Percentiles rank a stretch among this genome's conserved stretches.
These are phyloP conservation scores for Penicillium expansum DNA, from an alignment of 2,329 filamentous ascomycete species.

Conservation along the genomic window DNA sequence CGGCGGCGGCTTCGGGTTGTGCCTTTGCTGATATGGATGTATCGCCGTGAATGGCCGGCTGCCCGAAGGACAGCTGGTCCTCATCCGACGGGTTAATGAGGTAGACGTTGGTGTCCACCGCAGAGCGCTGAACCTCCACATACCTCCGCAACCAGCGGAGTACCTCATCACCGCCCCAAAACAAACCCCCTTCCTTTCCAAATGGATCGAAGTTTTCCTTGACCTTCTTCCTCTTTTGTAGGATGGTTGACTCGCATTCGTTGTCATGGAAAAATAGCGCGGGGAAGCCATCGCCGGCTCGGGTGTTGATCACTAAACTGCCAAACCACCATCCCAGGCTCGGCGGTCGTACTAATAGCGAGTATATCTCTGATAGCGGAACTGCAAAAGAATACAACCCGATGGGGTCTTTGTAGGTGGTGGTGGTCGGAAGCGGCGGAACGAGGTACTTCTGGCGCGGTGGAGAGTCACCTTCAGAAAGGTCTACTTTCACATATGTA, in stretches of 20 bases:
- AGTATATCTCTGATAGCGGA: conserved; percentile 86
- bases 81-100: conserved; percentile 82
- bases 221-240: conserved; percentile 84
- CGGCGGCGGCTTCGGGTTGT: conserved; percentile 38
- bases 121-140: conserved; percentile 76
- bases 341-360: conserved; percentile 82
- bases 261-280: conserved; percentile 97
- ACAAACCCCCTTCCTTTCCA: conserved; percentile 73
- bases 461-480: conserved; percentile 74
- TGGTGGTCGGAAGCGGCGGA: conserved; percentile 82
- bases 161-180: conserved; percentile 97
- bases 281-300: conserved; percentile 87
- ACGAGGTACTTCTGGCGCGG: conserved; percentile 88
- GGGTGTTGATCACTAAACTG: conserved; percentile 87
- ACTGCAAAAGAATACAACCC: conserved; percentile 90
- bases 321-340: conserved; percentile 99
- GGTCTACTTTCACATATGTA: conserved; percentile 93
- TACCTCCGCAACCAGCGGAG: conserved; percentile 86
- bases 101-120: conserved; percentile 85
- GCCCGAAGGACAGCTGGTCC: conserved; percentile 77
- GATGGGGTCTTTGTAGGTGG: conserved; percentile 65
- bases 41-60: conserved; percentile 39
- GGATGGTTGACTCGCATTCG: conserved; percentile 91
- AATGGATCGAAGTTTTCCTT: conserved; percentile 89
- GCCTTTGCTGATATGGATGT: conserved; percentile 37